Conservation (phyloP, 2,329 filamentous ascomycete species). For the Apiospora malaysiana region DNA sequence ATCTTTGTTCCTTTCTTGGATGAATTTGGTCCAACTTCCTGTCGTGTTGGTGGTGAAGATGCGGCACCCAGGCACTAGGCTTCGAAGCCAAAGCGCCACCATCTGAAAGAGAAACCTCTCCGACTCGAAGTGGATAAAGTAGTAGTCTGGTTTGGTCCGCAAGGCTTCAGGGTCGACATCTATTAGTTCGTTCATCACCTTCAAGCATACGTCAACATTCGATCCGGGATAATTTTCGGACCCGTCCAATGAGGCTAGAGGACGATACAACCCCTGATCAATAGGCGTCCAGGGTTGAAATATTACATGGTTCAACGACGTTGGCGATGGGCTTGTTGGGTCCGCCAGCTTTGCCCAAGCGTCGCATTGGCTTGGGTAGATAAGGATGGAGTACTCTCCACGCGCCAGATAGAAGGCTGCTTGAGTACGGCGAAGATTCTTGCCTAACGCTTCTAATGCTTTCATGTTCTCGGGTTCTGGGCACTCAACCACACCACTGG, state of each 20-base stretch:
- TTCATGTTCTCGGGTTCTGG: constrained; percentile 25
- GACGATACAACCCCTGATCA: constrained; percentile 30
- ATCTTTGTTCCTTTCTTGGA: constrained; percentile 32
- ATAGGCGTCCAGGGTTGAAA: constrained; percentile 29
- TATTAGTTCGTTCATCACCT: constrained; percentile 20
- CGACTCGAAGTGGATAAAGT: constrained; percentile 28
- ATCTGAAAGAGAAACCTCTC: constrained; percentile 14
- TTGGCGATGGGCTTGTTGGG: constrained; percentile 23
- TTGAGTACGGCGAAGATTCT: constrained; percentile 29
- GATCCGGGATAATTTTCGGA: background rate
- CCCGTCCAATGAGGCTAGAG: constrained; percentile 20
- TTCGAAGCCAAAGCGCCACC: constrained; percentile 28
- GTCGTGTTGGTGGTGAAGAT: constrained; percentile 35
- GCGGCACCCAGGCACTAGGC: constrained; percentile 34
- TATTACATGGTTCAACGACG: constrained; percentile 34
- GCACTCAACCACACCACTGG: constrained; percentile 31
- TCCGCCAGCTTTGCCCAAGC: constrained; percentile 32
- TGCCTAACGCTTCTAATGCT: constrained; percentile 32
- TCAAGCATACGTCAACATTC: background rate
- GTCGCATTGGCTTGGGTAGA: constrained; percentile 34
- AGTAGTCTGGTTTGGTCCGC: constrained; percentile 35
- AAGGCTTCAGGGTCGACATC: constrained; percentile 1
- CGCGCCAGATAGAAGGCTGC: constrained; percentile 35
- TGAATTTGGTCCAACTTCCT: constrained; percentile 35
- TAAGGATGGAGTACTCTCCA: constrained; percentile 36